Conservation (phyloP, 1,284 basidiomycete genomes). For the Leucocoprinus gongylophorus region DNA sequence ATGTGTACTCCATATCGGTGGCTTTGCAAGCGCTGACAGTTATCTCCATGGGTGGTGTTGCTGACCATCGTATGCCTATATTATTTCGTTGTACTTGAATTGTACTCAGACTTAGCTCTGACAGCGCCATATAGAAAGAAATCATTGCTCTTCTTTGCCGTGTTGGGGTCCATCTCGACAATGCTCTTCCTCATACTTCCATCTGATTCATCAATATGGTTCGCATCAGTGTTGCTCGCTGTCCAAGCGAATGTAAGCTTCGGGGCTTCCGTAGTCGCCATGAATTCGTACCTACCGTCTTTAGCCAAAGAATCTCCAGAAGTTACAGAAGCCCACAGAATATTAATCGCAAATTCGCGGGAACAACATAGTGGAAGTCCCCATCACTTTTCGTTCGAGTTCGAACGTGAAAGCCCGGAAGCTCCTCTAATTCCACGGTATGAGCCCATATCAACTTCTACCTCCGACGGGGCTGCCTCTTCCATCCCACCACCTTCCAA, state of each 20-base stretch:
- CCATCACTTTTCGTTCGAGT: background rate
- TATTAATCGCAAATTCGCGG: conserved; percentile 21
- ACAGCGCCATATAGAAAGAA: conserved; percentile 72
- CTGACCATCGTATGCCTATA: conserved; percentile 67
- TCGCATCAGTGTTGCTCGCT: conserved; percentile 53
- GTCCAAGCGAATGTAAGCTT: conserved; percentile 77
- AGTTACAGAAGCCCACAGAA: conserved; percentile 42
- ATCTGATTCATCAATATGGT: conserved; percentile 62
- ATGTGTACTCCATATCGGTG: conserved; percentile 81
- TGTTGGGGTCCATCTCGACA: conserved; percentile 59
- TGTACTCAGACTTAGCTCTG: conserved; percentile 2
- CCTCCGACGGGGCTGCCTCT: background rate
- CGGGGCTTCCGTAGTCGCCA: conserved; percentile 77
- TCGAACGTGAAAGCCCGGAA: conserved; percentile 1
- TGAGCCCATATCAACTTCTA: background rate
- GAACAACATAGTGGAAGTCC: background rate
- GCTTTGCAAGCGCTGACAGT: conserved; percentile 83
- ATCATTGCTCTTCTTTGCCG: conserved; percentile 69
- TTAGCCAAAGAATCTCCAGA: conserved; percentile 63
- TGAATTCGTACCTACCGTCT: conserved; percentile 82
- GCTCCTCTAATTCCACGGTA: conserved; percentile 4
- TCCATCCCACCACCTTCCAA: background rate
- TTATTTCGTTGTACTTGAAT: background rate
- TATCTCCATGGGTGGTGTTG: conserved; percentile 84
- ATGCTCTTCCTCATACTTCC: conserved; percentile 69